Evolutionary conservation across 2,329 filamentous ascomycete genomes (phyloP).

Genomic region (Fusarium bulbicola): DNA sequence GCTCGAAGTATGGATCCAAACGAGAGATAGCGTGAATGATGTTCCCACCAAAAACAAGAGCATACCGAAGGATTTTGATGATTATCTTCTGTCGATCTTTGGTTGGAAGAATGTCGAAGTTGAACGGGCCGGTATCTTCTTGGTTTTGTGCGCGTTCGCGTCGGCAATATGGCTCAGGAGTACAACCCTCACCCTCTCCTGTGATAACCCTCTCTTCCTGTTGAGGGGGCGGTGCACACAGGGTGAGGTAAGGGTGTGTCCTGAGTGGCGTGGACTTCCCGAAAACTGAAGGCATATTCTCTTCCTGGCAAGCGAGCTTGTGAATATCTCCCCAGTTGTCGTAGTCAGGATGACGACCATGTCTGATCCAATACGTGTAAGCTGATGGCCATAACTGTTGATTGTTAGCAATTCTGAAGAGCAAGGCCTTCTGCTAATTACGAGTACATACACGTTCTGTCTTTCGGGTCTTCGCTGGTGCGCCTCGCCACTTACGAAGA

Average conservation of each 20-base stretch:
- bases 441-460: slow-evolving; percentile 10
- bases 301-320: slow-evolving; percentile 27
- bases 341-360: accelerated
- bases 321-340: slow-evolving; percentile 13
- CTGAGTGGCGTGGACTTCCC: background rate
- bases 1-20: slow-evolving; percentile 49
- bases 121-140: slow-evolving; percentile 35
- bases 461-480: background rate
- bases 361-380: background rate
- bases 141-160: background rate
- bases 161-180: background rate
- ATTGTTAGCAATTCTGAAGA: background rate
- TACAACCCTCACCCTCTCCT: background rate
- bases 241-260: slow-evolving; percentile 22
- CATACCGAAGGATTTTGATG: slow-evolving; percentile 50
- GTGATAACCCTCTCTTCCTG: background rate
- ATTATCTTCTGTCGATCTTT: background rate
- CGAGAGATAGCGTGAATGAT: slow-evolving; percentile 57
- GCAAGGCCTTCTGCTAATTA: accelerated
- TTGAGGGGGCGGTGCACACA: background rate
- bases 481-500: background rate
- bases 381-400: slow-evolving; percentile 15
- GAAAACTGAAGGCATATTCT: slow-evolving; percentile 31
- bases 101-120: slow-evolving; percentile 45
- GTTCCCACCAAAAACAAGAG: slow-evolving; percentile 47